phyloP scores from a whole-genome alignment of 441 rosid species.

The Aleurites moluccanus region DNA sequence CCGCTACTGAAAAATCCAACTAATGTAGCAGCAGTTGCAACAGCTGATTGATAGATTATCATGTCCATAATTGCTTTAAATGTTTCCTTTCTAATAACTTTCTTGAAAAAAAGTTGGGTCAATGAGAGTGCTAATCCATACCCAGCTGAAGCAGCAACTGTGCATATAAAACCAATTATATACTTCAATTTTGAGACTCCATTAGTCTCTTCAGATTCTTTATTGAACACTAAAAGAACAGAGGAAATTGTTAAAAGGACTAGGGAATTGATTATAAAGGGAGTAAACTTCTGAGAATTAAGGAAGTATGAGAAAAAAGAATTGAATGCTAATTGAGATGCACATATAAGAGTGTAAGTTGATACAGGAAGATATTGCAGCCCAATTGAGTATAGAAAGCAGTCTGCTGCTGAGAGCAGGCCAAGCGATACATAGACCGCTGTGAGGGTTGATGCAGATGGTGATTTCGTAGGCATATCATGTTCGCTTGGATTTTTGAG shows the following conservation, averaged over 20 bases:
- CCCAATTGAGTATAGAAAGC: constrained; percentile 44
- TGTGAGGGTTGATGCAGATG: constrained; percentile 27
- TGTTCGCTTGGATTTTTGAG: background rate
- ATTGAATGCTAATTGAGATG: constrained; percentile 53
- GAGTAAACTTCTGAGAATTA: constrained; percentile 42
- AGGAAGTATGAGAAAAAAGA: constrained; percentile 52
- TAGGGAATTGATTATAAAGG: constrained; percentile 31
- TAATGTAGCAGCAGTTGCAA: constrained; percentile 33
- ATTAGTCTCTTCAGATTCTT: constrained; percentile 24
- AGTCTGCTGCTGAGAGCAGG: constrained; percentile 30
- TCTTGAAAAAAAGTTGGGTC: constrained; percentile 40
- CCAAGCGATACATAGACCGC: constrained; percentile 42
- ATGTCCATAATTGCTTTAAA: constrained; percentile 43
- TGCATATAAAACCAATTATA: constrained; percentile 45
- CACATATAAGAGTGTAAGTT: constrained; percentile 26
- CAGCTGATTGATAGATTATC: constrained; percentile 34
- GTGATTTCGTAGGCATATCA: background rate
- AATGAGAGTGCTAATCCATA: constrained; percentile 36
- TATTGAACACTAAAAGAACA: constrained; percentile 40
- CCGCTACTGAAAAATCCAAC: constrained; percentile 58
- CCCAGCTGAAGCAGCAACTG: constrained; percentile 48
- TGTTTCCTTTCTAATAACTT: constrained; percentile 36
- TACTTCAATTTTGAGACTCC: constrained; percentile 38
- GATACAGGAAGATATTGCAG: constrained; percentile 39
- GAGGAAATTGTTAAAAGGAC: constrained; percentile 44